Evolutionary conservation across 1,284 basidiomycete genomes (phyloP), one percentile per base, ranked within the genome.

Genomic region (Schizopora paradoxa): DNA sequence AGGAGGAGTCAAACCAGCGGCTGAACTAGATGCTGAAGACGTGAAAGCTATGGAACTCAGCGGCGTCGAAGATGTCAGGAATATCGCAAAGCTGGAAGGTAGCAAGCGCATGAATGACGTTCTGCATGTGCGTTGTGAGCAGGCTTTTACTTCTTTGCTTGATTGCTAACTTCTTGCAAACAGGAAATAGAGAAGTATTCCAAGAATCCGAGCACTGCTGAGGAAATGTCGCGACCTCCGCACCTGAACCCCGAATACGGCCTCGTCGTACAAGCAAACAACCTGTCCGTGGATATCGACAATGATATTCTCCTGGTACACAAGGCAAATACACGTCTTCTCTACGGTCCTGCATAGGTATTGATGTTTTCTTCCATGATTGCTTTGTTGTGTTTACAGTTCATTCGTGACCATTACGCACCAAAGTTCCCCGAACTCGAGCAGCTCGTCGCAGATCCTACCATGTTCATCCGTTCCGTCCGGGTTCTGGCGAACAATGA

Each of bases 221-320:
- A 92, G 52, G 78, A 83, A 55, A 89, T 82, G 75, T 76, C 76
- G 2, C 72, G 75, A 31, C 88, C 91, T 10, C 80, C 91, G 0
- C 91, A 94, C 63, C 77, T 94, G 53, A 94, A 95, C 61, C 91
- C 91, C 0, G 96, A 99, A 65, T 99, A 99, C 67, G 82, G 86
- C 51, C 74, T 99, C 49, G 98, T 99, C 57, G 96, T 99, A 2
- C 83, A 91, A 55, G 91, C 95, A 10, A 99, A 99, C 71, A 99
- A 99, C 67, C 72, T 98, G 49, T 93, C 93, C 1, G 96, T 99
- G 14, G 96, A 99, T 57, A 85, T 99, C 1, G 96, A 99, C 66
- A 99, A 99, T 58, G 96, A 99, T 65, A 91, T 97, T 48, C 74
- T 99, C 48, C 74, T 99, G 21, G 94, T 98, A 1, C 92, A 99